Conservation (phyloP, 176 grass and related monocot genomes). For the Poa pratensis region DNA sequence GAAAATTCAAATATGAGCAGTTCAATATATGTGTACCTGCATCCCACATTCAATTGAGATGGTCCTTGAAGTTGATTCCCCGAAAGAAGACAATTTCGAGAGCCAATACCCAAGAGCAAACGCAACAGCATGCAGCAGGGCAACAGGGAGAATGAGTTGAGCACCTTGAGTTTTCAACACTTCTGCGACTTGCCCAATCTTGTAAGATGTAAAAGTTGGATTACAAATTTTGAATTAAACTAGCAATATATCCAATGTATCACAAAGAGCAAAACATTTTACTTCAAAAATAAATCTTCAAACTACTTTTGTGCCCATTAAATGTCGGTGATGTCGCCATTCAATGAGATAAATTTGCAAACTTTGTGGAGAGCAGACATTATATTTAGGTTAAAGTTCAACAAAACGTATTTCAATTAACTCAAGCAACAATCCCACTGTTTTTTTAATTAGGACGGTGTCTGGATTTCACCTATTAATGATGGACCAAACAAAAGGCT, state of each 20-base stretch:
- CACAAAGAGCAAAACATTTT: slow-evolving; percentile 9
- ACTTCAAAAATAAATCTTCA: not conserved
- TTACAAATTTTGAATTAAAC: slow-evolving; percentile 31
- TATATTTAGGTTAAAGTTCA: slow-evolving; percentile 15
- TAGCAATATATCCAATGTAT: slow-evolving; percentile 28
- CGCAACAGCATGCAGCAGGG: slow-evolving; percentile 79
- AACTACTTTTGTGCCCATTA: slow-evolving; percentile 11
- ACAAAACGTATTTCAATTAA: not conserved
- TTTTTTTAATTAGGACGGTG: not conserved
- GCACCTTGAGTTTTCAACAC: slow-evolving; percentile 85
- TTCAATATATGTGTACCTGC: slow-evolving; percentile 65
- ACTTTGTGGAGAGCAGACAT: slow-evolving; percentile 1
- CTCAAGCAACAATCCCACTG: not conserved
- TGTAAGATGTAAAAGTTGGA: slow-evolving; percentile 17
- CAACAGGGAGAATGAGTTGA: slow-evolving; percentile 85
- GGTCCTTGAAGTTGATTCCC: slow-evolving; percentile 94
- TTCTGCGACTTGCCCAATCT: slow-evolving; percentile 96
- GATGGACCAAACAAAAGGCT: slow-evolving; percentile 8
- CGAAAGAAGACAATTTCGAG: slow-evolving; percentile 68
- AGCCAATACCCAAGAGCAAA: slow-evolving; percentile 90
- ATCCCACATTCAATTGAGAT: slow-evolving; percentile 98
- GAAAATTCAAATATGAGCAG: slow-evolving; percentile 32
- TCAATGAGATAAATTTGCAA: slow-evolving; percentile 23
- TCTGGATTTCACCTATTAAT: slow-evolving; percentile 12
- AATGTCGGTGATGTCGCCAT: not conserved